These are phyloP conservation scores for Vanilla planifolia DNA, from an alignment of 106 monocot species.

Conservation along the genomic window DNA sequence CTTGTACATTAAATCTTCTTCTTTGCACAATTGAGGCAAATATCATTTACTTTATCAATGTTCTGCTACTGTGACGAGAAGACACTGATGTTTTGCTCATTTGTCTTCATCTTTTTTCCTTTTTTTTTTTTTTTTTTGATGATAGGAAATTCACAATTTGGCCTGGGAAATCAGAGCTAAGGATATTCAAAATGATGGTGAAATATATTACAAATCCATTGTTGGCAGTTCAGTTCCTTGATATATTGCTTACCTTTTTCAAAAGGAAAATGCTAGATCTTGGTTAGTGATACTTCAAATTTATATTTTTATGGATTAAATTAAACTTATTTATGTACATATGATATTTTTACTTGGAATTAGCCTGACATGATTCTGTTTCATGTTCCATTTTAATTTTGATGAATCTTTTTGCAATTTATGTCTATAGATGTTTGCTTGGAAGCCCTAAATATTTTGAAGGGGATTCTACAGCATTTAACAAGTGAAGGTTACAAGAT, in stretches of 20 bases:
- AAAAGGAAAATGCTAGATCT: constrained; percentile 47
- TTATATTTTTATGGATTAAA: background rate
- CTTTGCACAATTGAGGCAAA: too few species aligned
- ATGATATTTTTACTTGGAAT: background rate
- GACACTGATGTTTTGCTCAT: constrained; percentile 3
- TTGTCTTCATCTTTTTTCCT: too few species aligned
- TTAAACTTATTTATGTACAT: background rate
- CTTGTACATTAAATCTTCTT: too few species aligned
- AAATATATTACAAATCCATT: constrained; percentile 47
- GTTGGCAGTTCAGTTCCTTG: constrained; percentile 47
- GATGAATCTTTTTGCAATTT: constrained; percentile 6
- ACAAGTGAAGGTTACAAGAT: background rate
- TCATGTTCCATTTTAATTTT: background rate
- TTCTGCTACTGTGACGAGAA: too few species aligned
- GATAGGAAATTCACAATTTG: constrained; percentile 45
- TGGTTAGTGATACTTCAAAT: constrained; percentile 29
- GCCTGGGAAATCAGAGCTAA: constrained; percentile 46
- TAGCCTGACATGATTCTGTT: background rate
- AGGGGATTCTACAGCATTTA: constrained; percentile 44
- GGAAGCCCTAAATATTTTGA: constrained; percentile 67
- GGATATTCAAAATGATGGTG: constrained; percentile 61
- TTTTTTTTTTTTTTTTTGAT: too few species aligned
- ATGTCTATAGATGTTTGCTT: constrained; percentile 58
- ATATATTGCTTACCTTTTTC: constrained; percentile 64
- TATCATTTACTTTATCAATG: too few species aligned